These are phyloP conservation scores for Hericium erinaceus DNA, from an alignment of 768 basidiomycete genomes.

Conservation along the genomic window DNA sequence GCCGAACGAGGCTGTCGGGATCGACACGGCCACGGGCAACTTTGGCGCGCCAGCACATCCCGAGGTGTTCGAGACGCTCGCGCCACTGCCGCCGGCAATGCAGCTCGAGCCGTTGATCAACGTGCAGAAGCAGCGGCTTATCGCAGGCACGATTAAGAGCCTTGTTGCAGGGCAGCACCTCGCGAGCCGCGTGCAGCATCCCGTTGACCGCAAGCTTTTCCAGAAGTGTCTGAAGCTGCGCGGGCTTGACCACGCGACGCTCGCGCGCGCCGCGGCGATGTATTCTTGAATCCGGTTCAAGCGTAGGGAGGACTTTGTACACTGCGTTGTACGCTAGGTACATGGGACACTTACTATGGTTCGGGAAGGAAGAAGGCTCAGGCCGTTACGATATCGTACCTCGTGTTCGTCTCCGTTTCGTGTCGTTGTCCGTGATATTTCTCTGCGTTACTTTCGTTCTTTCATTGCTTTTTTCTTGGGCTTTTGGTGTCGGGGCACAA, in stretches of 20 bases:
- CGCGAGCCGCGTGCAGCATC: constrained; percentile 60
- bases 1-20: constrained; percentile 55
- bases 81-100: constrained; percentile 66
- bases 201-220: constrained; percentile 67
- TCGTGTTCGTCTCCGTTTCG: no score
- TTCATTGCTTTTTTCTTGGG: no score
- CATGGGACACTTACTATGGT: no score
- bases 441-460: no score
- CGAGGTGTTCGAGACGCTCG: constrained; percentile 68
- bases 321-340: no score
- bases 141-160: constrained; percentile 72
- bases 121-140: constrained; percentile 79
- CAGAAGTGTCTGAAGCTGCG: constrained; percentile 65
- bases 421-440: no score
- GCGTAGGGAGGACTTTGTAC: not conserved
- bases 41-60: constrained; percentile 67
- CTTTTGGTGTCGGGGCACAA: no score
- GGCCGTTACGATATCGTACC: no score
- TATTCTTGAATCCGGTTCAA: constrained; percentile 8
- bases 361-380: no score
- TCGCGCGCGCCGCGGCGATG: constrained; percentile 39
- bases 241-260: constrained; percentile 46
- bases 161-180: constrained; percentile 79
- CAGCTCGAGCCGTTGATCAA: constrained; percentile 81
- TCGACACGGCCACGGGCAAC: constrained; percentile 52